Conservation (phyloP, 495 filamentous ascomycete genomes). For the Aspergillus bertholletiae region DNA sequence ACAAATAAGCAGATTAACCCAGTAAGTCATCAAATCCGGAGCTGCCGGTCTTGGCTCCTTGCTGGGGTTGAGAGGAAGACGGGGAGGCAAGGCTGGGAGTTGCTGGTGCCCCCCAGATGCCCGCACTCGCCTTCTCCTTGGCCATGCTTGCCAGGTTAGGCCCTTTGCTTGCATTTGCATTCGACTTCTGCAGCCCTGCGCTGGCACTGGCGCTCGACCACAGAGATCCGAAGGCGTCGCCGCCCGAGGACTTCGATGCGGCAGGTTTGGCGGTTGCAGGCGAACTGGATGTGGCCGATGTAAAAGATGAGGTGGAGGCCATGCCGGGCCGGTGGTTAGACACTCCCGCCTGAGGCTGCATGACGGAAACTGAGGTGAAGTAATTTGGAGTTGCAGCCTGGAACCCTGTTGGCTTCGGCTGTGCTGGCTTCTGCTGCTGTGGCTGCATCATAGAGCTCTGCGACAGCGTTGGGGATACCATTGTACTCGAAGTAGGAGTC, state of each 20-base stretch:
- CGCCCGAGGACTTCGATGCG: constrained; percentile 53
- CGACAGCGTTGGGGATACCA: constrained; percentile 49
- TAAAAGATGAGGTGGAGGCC: constrained; percentile 35
- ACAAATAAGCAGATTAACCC: constrained; percentile 46
- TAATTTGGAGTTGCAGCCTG: constrained; percentile 86
- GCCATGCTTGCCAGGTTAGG: constrained; percentile 84
- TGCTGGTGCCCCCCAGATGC: constrained; percentile 80
- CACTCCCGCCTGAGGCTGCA: constrained; percentile 22
- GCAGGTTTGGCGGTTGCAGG: constrained; percentile 40
- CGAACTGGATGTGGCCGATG: constrained; percentile 32
- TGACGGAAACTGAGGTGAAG: constrained; percentile 72
- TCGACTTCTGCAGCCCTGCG: constrained; percentile 73
- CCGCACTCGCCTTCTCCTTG: constrained; percentile 90
- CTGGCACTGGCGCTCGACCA: constrained; percentile 77
- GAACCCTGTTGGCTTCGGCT: constrained; percentile 58
- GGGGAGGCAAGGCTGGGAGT: constrained; percentile 34
- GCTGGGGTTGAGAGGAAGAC: constrained; percentile 26
- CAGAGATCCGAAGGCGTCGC: constrained; percentile 84
- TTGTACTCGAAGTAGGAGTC: constrained; percentile 45
- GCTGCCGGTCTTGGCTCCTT: constrained; percentile 40
- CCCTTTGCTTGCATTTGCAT: constrained; percentile 60
- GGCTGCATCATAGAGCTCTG: constrained; percentile 43
- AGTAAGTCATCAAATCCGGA: constrained; percentile 61
- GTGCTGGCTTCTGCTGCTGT: constrained; percentile 27
- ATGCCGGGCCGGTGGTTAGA: constrained; percentile 29